Evolutionary conservation across 176 grass and related monocot species (phyloP).

Genomic region (Elaeis guineensis): DNA sequence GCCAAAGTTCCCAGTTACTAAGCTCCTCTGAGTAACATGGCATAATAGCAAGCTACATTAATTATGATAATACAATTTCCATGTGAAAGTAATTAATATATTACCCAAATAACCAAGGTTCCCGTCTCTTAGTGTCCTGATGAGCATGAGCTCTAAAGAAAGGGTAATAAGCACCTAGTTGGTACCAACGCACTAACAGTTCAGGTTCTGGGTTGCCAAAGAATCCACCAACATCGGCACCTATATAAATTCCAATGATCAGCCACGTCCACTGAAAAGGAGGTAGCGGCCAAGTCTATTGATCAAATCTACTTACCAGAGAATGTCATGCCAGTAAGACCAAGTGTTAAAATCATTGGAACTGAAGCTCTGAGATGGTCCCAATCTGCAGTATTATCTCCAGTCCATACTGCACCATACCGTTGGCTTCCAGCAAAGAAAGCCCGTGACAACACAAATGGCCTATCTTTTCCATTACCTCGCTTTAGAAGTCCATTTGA

Average conservation of each 20-base stretch:
- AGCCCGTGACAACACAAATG: slow-evolving; percentile 94
- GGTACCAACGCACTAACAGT: slow-evolving; percentile 91
- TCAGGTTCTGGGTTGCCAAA: slow-evolving; percentile 90
- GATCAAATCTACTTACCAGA: slow-evolving; percentile 49
- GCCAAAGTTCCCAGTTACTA: too few species aligned
- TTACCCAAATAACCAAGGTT: slow-evolving; percentile 99
- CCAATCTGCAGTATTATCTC: slow-evolving; percentile 90
- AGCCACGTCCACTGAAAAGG: slow-evolving; percentile 6
- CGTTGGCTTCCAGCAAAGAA: slow-evolving; percentile 91
- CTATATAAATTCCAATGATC: slow-evolving; percentile 34
- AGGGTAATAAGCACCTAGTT: slow-evolving; percentile 96
- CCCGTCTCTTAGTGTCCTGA: slow-evolving; percentile 92
- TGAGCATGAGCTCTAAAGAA: slow-evolving; percentile 94
- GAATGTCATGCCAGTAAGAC: slow-evolving; percentile 88
- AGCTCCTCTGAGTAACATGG: too few species aligned
- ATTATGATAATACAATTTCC: too few species aligned
- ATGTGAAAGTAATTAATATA: too few species aligned
- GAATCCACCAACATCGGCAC: slow-evolving; percentile 92
- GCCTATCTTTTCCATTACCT: slow-evolving; percentile 75
- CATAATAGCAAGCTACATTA: too few species aligned
- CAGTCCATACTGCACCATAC: slow-evolving; percentile 89
- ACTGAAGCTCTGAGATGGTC: slow-evolving; percentile 90
- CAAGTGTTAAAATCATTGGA: slow-evolving; percentile 90
- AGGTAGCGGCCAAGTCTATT: slow-evolving; percentile 4
- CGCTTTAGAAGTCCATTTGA: slow-evolving; percentile 77